Base-by-base conservation (phyloP, 2,329 filamentous ascomycete species). In the Zymoseptoria ardabiliae region DNA sequence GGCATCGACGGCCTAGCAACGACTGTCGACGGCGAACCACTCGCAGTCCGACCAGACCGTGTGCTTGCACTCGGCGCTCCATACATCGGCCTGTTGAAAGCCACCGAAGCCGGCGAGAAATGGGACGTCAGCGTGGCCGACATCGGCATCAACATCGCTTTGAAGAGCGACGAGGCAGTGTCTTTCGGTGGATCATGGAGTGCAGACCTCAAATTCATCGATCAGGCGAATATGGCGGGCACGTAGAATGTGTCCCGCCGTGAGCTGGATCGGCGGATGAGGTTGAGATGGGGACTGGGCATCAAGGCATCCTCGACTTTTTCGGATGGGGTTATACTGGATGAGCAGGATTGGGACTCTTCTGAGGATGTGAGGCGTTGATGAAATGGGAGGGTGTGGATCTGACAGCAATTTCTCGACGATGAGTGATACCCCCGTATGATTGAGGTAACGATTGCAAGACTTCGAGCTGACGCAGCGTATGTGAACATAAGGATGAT, bases 171-270 rank as follows among this genome's bases (percentile, higher is more conserved):
- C 20, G 86, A 90, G 65, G 91, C 91, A 0, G 87, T 97, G 58
- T 91, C 92, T 68, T 97, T 97, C 78, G 91, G 90, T 22, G 85
- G 86, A 61, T 84, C 86, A 65, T 97, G 93, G 93, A 86, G 94
- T 63, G 80, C 95, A 13, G 85, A 67, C 22, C 28, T 72, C 52
- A 64, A 61, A 53, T 70, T 63, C 49, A 53, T 66, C 52, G 67
- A 65, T 53, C 35, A 45, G 4, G 35, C 35, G 35, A 45, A n/a
- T 17, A n/a, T n/a, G 13, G 35, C 35, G 35, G 35, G 35, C 35
- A 45, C 35, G 35, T 45, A 45, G 35, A 45, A 45, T 45, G 35
- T 45, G 13, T 17, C 35, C 7, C 35, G 35, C 4, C 13, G 35
- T n/a, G 35, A 45, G 35, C 35, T 45, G 17, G 35, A 45, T 45